Percentiles rank a stretch among this genome's conserved stretches.
phyloP scores from a whole-genome alignment of 768 basidiomycete genomes.

The Rhodotorula kratochvilovae region DNA sequence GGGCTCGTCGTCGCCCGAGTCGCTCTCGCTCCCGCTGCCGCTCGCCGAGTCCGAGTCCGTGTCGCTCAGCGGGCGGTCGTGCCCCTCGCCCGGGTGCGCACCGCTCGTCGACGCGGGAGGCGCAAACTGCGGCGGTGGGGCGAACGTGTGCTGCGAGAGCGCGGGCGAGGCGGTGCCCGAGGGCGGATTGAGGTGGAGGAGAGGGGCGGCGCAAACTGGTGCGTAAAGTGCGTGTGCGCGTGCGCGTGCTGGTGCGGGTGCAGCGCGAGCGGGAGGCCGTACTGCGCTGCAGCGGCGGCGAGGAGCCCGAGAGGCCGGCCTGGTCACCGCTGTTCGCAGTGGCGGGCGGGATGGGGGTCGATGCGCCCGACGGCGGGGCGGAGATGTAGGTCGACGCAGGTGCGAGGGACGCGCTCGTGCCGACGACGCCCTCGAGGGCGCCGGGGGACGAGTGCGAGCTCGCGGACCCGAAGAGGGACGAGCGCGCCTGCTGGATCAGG shows the following conservation, averaged over 20 bases:
- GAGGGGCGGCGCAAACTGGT: not conserved
- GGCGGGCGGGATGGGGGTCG: not conserved
- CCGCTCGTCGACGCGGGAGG: not conserved
- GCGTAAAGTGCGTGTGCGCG: not conserved
- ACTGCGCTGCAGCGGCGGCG: not conserved
- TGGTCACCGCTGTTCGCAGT: not conserved
- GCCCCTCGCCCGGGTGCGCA: not conserved
- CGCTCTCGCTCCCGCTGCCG: not conserved
- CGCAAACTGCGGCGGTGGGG: not conserved
- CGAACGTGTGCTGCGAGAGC: not conserved
- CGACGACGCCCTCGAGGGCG: not conserved
- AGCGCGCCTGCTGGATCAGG: slow-evolving; percentile 3
- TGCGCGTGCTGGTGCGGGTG: not conserved
- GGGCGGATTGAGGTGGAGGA: not conserved
- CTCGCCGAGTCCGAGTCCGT: not conserved
- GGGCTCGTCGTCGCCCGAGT: not conserved
- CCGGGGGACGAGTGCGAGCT: not conserved
- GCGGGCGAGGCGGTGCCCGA: not conserved
- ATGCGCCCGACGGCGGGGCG: not conserved
- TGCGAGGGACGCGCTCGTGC: not conserved
- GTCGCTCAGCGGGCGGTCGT: not conserved
- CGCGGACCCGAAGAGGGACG: not conserved
- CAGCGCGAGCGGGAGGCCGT: not conserved
- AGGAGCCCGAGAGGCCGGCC: not conserved
- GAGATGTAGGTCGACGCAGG: not conserved